phyloP scores from a whole-genome alignment of 2,329 filamentous ascomycete species.

The Cadophora gregata region DNA sequence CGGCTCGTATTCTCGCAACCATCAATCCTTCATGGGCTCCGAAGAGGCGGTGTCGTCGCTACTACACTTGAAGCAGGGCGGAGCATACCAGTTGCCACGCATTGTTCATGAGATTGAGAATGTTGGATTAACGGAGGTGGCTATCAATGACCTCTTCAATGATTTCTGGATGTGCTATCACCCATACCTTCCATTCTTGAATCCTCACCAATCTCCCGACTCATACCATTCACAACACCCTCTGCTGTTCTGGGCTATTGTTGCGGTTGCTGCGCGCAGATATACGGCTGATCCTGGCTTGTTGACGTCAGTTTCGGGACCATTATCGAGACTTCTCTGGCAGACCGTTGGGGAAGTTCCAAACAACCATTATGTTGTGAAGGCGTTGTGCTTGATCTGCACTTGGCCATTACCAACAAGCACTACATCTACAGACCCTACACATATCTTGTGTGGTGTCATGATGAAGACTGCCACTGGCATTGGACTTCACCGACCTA shows the following conservation, averaged over 20 bases:
- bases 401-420: constrained; percentile 86
- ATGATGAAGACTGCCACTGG: constrained; percentile 90
- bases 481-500: constrained; percentile 81
- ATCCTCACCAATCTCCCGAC: constrained; percentile 69
- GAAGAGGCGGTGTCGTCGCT: constrained; percentile 72
- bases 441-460: constrained; percentile 77
- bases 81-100: constrained; percentile 51
- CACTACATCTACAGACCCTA: constrained; percentile 79
- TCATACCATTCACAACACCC: constrained; percentile 78
- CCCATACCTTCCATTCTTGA: constrained; percentile 78
- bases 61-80: constrained; percentile 69
- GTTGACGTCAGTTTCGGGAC: constrained; percentile 70
- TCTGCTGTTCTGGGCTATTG: constrained; percentile 84
- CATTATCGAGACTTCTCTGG: constrained; percentile 76
- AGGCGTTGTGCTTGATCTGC: constrained; percentile 79
- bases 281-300: constrained; percentile 65
- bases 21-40: constrained; percentile 67
- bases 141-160: constrained; percentile 69
- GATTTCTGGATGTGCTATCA: constrained; percentile 81
- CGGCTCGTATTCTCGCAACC: constrained; percentile 64
- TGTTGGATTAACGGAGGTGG: constrained; percentile 67
- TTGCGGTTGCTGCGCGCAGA: constrained; percentile 76
- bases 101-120: constrained; percentile 58
- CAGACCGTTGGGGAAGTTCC: constrained; percentile 78
- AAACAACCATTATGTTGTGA: constrained; percentile 80